phyloP scores from a whole-genome alignment of 139 green algal species.

The Chloropicon primus region DNA sequence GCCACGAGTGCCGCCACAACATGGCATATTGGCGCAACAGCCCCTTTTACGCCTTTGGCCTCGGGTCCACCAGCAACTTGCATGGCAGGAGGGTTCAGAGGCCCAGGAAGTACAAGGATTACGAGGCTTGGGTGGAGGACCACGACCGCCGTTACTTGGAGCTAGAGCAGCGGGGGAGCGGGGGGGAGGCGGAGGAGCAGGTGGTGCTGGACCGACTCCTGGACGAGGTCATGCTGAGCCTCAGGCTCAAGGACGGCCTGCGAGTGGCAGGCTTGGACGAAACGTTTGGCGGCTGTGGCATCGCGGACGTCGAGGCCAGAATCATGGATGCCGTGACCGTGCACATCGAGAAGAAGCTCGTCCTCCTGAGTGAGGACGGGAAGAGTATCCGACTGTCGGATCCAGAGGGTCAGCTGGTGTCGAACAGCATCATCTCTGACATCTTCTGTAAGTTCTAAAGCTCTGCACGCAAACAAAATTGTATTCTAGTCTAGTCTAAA shows the following conservation, averaged over 20 bases:
- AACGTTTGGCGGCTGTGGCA: slow-evolving; percentile 22
- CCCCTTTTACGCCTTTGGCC: slow-evolving; percentile 75
- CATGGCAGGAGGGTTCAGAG: slow-evolving; percentile 45
- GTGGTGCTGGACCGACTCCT: slow-evolving; percentile 40
- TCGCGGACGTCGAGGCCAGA: background rate
- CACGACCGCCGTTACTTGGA: background rate
- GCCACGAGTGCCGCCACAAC: slow-evolving; percentile 75
- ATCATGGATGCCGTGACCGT: slow-evolving; percentile 15
- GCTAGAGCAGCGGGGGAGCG: background rate
- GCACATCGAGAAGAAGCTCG: slow-evolving; percentile 20
- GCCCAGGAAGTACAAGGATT: slow-evolving; percentile 52
- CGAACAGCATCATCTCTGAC: slow-evolving; percentile 64
- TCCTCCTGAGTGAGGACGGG: background rate
- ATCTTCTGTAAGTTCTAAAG: too few species aligned
- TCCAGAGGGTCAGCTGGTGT: slow-evolving; percentile 67
- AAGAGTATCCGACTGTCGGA: slow-evolving; percentile 42
- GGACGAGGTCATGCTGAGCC: slow-evolving; percentile 71
- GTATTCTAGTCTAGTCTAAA: too few species aligned
- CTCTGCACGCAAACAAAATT: too few species aligned
- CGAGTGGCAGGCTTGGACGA: slow-evolving; percentile 29
- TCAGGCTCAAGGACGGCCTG: slow-evolving; percentile 59
- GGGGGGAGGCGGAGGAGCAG: background rate
- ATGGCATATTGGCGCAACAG: slow-evolving; percentile 66
- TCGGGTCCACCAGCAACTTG: slow-evolving; percentile 73
- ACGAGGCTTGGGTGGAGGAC: slow-evolving; percentile 20